A percentile compares a stretch with the other conserved stretches of the same genome.
phyloP scores from a whole-genome alignment of 2,329 filamentous ascomycete species.

The Alternaria tenuissima region DNA sequence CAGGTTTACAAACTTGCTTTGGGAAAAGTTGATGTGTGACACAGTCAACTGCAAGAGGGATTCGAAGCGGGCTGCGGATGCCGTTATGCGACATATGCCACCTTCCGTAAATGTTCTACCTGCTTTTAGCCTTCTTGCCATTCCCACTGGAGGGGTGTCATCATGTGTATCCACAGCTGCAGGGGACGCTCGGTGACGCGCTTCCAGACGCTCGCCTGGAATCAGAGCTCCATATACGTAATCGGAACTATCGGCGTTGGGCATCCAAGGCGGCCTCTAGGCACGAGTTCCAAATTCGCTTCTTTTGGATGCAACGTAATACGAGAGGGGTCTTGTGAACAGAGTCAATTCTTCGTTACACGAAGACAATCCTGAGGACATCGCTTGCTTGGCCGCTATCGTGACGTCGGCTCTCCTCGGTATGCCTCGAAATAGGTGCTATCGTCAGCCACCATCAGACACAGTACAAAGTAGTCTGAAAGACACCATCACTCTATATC shows the following conservation, averaged over 20 bases:
- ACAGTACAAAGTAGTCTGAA: not conserved
- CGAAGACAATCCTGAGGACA: slow-evolving; percentile 3
- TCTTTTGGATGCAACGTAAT: slow-evolving; percentile 6
- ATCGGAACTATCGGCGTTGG: slow-evolving; percentile 10
- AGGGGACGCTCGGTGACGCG: slow-evolving; percentile 2
- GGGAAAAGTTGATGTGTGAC: not conserved
- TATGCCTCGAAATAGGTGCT: not conserved
- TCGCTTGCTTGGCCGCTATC: slow-evolving; percentile 15
- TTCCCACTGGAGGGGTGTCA: slow-evolving; percentile 4
- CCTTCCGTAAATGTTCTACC: slow-evolving; percentile 10
- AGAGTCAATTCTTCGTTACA: not conserved
- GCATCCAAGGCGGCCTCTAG: slow-evolving; percentile 14
- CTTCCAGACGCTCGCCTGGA: slow-evolving; percentile 9
- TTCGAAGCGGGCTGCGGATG: slow-evolving; percentile 1
- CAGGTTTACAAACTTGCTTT: not conserved
- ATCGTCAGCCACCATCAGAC: not conserved
- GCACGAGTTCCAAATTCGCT: slow-evolving; percentile 11
- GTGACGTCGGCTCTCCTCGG: slow-evolving; percentile 12
- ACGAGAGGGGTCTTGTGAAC: slow-evolving; percentile 3
- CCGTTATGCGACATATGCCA: slow-evolving; percentile 9
- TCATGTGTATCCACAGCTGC: slow-evolving; percentile 2
- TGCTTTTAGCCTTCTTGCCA: not conserved
- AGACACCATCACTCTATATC: not conserved
- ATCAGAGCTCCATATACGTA: slow-evolving; percentile 3
- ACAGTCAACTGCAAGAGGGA: not conserved